phyloP scores from a whole-genome alignment of 768 basidiomycete genomes.

The Collybia sordida region DNA sequence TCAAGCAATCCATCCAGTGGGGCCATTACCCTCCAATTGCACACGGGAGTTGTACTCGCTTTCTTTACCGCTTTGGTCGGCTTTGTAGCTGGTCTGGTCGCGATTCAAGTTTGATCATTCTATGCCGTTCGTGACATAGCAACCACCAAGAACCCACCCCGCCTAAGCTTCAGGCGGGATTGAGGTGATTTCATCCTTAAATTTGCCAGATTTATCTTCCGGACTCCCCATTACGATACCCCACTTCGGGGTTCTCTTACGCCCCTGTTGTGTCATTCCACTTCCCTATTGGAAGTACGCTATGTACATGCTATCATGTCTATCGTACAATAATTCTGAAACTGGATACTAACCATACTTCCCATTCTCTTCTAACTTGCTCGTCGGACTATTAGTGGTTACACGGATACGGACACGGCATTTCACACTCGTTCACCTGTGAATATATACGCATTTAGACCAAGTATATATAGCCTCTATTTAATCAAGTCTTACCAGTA shows the following conservation, averaged over 20 bases:
- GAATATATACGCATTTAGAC: too few relatives aligned
- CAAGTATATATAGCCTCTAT: too few relatives aligned
- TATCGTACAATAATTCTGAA: too few relatives aligned
- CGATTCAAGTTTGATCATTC: slow-evolving; percentile 7
- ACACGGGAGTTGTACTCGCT: slow-evolving; percentile 8
- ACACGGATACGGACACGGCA: too few relatives aligned
- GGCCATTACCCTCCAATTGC: slow-evolving; percentile 5
- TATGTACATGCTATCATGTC: neutral
- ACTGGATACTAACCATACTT: too few relatives aligned
- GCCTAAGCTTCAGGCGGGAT: neutral
- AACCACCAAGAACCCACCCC: neutral
- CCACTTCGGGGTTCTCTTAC: neutral
- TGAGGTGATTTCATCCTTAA: neutral
- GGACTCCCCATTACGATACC: neutral
- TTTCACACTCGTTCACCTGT: too few relatives aligned
- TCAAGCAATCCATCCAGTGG: slow-evolving; percentile 21
- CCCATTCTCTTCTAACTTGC: too few relatives aligned
- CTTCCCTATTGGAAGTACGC: neutral
- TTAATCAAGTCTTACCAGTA: too few relatives aligned
- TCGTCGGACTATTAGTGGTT: too few relatives aligned
- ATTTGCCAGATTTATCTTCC: too few relatives aligned
- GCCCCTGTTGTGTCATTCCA: neutral
- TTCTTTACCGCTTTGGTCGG: slow-evolving; percentile 11
- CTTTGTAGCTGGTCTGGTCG: slow-evolving; percentile 15
- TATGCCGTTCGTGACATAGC: neutral